A percentile compares a stretch with the other conserved stretches of the same genome.
Evolutionary conservation across 2,329 filamentous ascomycete genomes (phyloP).

Genomic region (Cercospora sesami): DNA sequence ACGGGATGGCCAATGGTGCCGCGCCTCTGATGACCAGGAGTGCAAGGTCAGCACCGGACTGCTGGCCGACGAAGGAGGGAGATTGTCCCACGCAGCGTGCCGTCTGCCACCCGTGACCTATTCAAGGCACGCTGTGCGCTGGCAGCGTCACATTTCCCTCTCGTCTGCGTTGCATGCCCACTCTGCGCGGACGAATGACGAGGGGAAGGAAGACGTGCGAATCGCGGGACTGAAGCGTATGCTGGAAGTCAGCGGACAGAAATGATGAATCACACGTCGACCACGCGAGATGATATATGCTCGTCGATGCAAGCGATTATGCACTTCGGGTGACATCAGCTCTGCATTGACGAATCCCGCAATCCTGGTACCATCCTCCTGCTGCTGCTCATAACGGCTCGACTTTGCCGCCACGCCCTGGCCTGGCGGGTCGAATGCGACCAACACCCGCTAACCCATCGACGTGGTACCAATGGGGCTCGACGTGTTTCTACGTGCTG

Average conservation of each 20-base stretch:
- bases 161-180: not conserved
- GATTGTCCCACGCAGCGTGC: not conserved
- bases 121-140: constrained; percentile 5
- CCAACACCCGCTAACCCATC: not conserved
- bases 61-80: constrained; percentile 6
- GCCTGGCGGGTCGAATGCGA: constrained; percentile 2
- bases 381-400: not conserved
- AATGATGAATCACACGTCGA: not conserved
- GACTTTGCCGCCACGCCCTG: not conserved
- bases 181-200: not conserved
- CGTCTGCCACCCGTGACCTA: not conserved
- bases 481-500: not conserved
- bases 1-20: not conserved
- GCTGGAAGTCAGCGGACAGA: not conserved
- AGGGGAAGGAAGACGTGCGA: not conserved
- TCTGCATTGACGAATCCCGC: constrained; percentile 1
- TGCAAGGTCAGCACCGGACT: constrained; percentile 1
- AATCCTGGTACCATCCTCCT: not conserved
- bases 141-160: constrained; percentile 3
- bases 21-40: constrained; percentile 3
- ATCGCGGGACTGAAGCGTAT: not conserved
- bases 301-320: constrained; percentile 7
- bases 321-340: constrained; percentile 11
- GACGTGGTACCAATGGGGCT: constrained; percentile 3
- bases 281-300: constrained; percentile 2